These are phyloP conservation scores for Nyssa sinensis DNA, from an alignment of 148 eudicot species.

Conservation along the genomic window DNA sequence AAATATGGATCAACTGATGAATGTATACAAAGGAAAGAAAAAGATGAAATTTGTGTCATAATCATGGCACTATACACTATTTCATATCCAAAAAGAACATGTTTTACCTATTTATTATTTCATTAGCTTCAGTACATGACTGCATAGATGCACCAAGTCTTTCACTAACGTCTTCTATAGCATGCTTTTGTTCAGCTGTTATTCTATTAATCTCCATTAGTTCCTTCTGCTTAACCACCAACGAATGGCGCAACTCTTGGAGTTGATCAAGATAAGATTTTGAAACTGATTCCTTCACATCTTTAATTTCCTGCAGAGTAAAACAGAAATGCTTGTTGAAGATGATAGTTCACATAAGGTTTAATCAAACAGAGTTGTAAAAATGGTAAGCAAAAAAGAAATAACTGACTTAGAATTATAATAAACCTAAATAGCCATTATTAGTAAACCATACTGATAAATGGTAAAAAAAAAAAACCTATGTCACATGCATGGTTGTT, in stretches of 20 bases:
- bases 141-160: conserved; percentile 73
- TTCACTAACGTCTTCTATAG: conserved; percentile 73
- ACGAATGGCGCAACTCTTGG: conserved; percentile 47
- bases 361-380: conserved; percentile 8
- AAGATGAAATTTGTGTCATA: neutral
- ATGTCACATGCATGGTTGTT: neutral
- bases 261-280: conserved; percentile 58
- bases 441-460: neutral
- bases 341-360: neutral
- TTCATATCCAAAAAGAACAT: neutral
- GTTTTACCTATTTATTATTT: conserved; percentile 65
- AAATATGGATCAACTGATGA: neutral
- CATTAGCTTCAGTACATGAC: conserved; percentile 81
- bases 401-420: neutral
- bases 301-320: conserved; percentile 67
- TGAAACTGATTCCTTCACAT: conserved; percentile 62
- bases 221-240: conserved; percentile 67
- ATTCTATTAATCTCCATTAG: conserved; percentile 49
- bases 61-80: neutral
- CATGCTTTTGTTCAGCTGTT: conserved; percentile 75
- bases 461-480: neutral
- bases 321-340: conserved; percentile 1
- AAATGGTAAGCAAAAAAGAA: neutral
- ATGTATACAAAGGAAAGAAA: neutral
- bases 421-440: neutral